A percentile compares a stretch with the other conserved stretches of the same genome.
Evolutionary conservation across 345 rosid genomes (phyloP).

Genomic region (Arabidopsis thaliana): TAIR10.1 NC_003075.7:61001-61500

Average conservation of each 20-base stretch:
- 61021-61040: slow-evolving; percentile 25
- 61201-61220: slow-evolving; percentile 32
- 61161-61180: slow-evolving; percentile 39
- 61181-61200: slow-evolving; percentile 38
- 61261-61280: slow-evolving; percentile 17
- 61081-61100: slow-evolving; percentile 7
- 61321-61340: slow-evolving; percentile 25
- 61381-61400: not conserved
- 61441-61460: not conserved
- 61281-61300: slow-evolving; percentile 16
- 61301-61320: slow-evolving; percentile 21
- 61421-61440: slow-evolving; percentile 9
- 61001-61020: not conserved
- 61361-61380: slow-evolving; percentile 23
- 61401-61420: not conserved
- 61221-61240: slow-evolving; percentile 34
- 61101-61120: slow-evolving; percentile 36
- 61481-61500: not conserved
- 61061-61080: slow-evolving; percentile 19
- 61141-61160: slow-evolving; percentile 38
- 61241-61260: not conserved
- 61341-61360: slow-evolving; percentile 29
- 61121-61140: slow-evolving; percentile 39
- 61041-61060: slow-evolving; percentile 20
- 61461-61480: no score